Evolutionary conservation across 441 rosid species (phyloP).

Genomic region (Gossypium aridum): DNA sequence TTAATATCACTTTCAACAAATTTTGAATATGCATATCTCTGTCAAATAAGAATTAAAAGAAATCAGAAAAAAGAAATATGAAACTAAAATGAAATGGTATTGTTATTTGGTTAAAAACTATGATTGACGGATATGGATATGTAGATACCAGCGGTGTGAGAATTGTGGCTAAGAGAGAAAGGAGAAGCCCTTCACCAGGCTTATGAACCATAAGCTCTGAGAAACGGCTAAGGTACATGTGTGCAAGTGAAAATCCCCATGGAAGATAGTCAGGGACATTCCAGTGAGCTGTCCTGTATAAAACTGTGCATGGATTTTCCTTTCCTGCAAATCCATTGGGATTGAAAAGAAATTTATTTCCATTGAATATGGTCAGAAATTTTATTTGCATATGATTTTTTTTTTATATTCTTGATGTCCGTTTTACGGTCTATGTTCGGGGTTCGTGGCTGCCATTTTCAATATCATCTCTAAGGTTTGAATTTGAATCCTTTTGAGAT

Average conservation of each 20-base stretch:
- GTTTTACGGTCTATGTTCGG: too few relatives aligned
- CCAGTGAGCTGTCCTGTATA: slow-evolving; percentile 39
- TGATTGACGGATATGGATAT: background rate
- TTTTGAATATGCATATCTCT: slow-evolving; percentile 38
- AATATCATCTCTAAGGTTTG: too few relatives aligned
- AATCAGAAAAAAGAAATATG: background rate
- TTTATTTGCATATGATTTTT: background rate
- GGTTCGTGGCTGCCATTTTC: too few relatives aligned
- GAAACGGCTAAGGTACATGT: background rate
- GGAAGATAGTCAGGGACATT: slow-evolving; percentile 10
- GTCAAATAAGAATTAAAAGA: background rate
- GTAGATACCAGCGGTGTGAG: slow-evolving; percentile 22
- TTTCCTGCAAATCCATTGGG: background rate
- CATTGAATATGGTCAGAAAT: too few relatives aligned
- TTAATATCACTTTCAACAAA: slow-evolving; percentile 34
- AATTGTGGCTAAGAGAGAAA: slow-evolving; percentile 20
- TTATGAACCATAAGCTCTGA: slow-evolving; percentile 22
- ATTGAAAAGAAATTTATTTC: background rate
- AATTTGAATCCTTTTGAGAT: too few relatives aligned
- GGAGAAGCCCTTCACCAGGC: slow-evolving; percentile 30
- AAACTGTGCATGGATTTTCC: slow-evolving; percentile 23
- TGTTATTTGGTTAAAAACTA: background rate
- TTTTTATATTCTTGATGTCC: too few relatives aligned
- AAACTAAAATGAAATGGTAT: background rate
- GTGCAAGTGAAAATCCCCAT: background rate